These are phyloP conservation scores for Penicillium sp. DNA, from an alignment of 2,329 filamentous ascomycete species.

Conservation along the genomic window DNA sequence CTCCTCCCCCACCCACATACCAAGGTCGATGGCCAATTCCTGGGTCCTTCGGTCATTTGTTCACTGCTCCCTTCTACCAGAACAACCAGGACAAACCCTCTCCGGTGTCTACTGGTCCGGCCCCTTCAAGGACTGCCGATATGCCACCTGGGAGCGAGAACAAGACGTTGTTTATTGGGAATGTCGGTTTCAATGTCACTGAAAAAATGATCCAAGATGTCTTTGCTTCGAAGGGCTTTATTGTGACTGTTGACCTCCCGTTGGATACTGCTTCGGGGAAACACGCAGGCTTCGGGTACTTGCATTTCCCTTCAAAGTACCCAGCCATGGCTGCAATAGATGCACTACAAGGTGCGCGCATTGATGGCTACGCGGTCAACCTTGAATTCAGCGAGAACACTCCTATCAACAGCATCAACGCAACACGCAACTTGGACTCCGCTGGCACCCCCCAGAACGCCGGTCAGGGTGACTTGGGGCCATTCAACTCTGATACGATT, in stretches of 20 bases:
- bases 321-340: conserved; percentile 42
- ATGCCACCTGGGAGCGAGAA: conserved; percentile 5
- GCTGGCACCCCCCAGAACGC: neutral
- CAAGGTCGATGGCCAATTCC: neutral
- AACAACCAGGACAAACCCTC: neutral
- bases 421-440: neutral
- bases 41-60: neutral
- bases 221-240: conserved; percentile 43
- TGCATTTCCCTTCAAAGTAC: conserved; percentile 40
- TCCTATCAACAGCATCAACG: conserved; percentile 21
- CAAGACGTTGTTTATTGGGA: conserved; percentile 44
- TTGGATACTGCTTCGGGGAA: conserved; percentile 36
- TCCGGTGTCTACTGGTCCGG: neutral
- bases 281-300: conserved; percentile 47
- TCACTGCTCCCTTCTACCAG: neutral
- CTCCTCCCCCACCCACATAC: conserved; percentile 2
- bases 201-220: conserved; percentile 41
- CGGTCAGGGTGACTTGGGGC: neutral
- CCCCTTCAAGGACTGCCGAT: neutral
- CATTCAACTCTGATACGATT: neutral
- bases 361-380: conserved; percentile 47
- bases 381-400: conserved; percentile 42
- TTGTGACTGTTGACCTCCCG: conserved; percentile 41
- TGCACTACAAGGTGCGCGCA: conserved; percentile 39
- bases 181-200: conserved; percentile 44